These are phyloP conservation scores for Waltergamsia citrina DNA, from an alignment of 2,329 filamentous ascomycete species.

Conservation along the genomic window DNA sequence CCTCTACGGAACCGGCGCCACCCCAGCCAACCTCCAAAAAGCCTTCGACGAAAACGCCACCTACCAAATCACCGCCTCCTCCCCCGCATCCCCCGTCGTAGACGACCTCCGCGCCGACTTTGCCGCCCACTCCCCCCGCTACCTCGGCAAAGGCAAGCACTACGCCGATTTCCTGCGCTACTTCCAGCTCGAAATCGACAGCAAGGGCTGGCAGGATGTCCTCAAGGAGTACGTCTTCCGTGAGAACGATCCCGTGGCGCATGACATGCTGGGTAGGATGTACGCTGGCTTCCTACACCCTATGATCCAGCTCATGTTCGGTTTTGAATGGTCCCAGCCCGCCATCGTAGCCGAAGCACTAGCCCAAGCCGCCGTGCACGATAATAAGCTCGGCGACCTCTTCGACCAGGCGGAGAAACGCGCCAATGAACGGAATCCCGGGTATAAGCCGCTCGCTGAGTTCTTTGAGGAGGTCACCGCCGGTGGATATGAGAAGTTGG, in stretches of 20 bases:
- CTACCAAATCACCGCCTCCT: slow-evolving; percentile 53
- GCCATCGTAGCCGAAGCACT: slow-evolving; percentile 73
- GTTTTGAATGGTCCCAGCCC: slow-evolving; percentile 72
- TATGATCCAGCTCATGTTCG: slow-evolving; percentile 78
- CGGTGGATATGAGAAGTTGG: slow-evolving; percentile 42
- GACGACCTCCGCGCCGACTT: slow-evolving; percentile 45
- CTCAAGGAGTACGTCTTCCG: slow-evolving; percentile 62
- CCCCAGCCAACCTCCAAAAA: slow-evolving; percentile 44
- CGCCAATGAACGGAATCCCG: slow-evolving; percentile 16
- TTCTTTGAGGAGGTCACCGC: slow-evolving; percentile 50
- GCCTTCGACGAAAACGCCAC: slow-evolving; percentile 55
- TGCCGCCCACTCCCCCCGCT: slow-evolving; percentile 38
- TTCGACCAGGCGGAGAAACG: slow-evolving; percentile 43
- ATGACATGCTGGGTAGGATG: slow-evolving; percentile 60
- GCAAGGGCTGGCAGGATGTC: slow-evolving; percentile 47
- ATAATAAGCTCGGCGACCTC: slow-evolving; percentile 41
- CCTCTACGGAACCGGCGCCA: slow-evolving; percentile 66
- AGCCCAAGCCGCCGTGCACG: slow-evolving; percentile 66
- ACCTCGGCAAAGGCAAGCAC: slow-evolving; percentile 50
- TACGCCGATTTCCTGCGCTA: slow-evolving; percentile 71
- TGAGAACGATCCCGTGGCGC: slow-evolving; percentile 46
- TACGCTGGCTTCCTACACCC: slow-evolving; percentile 68
- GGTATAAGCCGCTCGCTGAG: slow-evolving; percentile 32
- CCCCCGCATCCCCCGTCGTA: slow-evolving; percentile 38
- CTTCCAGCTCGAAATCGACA: slow-evolving; percentile 65